Conservation (phyloP, 2,329 filamentous ascomycete species). For the Gnomoniopsis smithogilvyi region DNA sequence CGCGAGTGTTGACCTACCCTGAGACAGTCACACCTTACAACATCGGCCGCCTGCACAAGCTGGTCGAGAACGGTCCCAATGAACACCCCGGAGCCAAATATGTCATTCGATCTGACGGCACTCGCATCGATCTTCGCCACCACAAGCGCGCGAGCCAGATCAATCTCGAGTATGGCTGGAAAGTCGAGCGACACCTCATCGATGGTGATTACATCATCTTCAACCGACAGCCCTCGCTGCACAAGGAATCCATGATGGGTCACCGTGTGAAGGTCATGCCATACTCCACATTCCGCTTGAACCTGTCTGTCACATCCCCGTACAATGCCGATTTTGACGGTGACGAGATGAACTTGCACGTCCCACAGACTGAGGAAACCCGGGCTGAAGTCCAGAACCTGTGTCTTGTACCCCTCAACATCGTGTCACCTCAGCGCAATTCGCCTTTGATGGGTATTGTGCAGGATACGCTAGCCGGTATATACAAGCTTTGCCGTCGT, state of each 20-base stretch:
- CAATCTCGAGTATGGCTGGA: slow-evolving; percentile 92
- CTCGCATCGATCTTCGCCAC: slow-evolving; percentile 90
- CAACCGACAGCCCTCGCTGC: slow-evolving; percentile 97
- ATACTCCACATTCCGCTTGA: slow-evolving; percentile 97
- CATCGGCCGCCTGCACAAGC: slow-evolving; percentile 82
- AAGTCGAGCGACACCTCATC: slow-evolving; percentile 94
- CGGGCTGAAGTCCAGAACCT: slow-evolving; percentile 91
- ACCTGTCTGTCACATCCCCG: slow-evolving; percentile 93
- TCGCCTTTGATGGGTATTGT: slow-evolving; percentile 99
- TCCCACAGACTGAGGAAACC: slow-evolving; percentile 95
- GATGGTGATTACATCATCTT: slow-evolving; percentile 98
- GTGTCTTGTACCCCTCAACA: slow-evolving; percentile 97
- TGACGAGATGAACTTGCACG: slow-evolving; percentile 99
- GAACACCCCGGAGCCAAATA: slow-evolving; percentile 96
- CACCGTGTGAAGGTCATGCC: slow-evolving; percentile 97
- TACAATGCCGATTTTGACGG: slow-evolving; percentile 99
- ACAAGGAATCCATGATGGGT: slow-evolving; percentile 99
- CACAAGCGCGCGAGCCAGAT: slow-evolving; percentile 86
- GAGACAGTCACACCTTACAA: slow-evolving; percentile 98
- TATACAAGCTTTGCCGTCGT: slow-evolving; percentile 93
- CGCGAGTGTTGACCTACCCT: slow-evolving; percentile 88
- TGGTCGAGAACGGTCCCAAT: slow-evolving; percentile 91
- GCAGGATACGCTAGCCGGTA: slow-evolving; percentile 92
- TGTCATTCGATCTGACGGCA: slow-evolving; percentile 89
- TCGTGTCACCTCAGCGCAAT: slow-evolving; percentile 96